Base-by-base conservation (phyloP, 371 early-diverging fungal species). In the Amoeboaphelidium protococcarum region DNA sequence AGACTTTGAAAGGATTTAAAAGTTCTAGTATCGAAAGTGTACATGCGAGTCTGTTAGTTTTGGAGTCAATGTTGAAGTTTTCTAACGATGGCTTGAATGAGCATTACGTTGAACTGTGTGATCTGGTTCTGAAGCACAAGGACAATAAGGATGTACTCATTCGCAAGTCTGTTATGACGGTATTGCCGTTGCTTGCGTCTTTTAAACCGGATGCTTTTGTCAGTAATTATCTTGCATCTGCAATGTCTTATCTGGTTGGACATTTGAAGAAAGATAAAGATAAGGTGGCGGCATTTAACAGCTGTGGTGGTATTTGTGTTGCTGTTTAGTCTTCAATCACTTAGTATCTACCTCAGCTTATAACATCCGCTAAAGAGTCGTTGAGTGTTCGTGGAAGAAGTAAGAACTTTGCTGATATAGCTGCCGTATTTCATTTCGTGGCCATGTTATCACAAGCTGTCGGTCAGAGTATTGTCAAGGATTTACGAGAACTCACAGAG, bases 71-170 rank as follows among this genome's bases (percentile, higher is more conserved):
- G 45, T 57, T 91, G 16, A 57, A 67, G 42, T 78, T 82, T 52
- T 74, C 89, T 19, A 81, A 82, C 42, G 76, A 77, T 76, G 81
- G 80, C 57, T 85, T 91, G 83, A 70, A 78, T 13, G 64, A 73
- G 12, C 68, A 73, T 53, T 90, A 82, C 55, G 64, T 61, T 44
- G 75, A 78, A 21, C 76, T 81, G 0, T 72, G 79, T 46, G 82
- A 82, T 19, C 68, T 71, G 13, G 76, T 85, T 13, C 58, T 88
- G 21, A 62, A 69, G 44, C 73, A 76, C 50, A 79, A 74, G 54
- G 88, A 87, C 47, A 74, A 81, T 48, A 68, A 78, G 25, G 89
- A 90, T 55, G 58, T 64, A 0, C 61, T 84, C 40, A 78, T 95
- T 22, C 71, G 86, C 13, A 64, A 70, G 25, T 78, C 89, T 1